phyloP scores from a whole-genome alignment of 2,329 filamentous ascomycete species.

The Colletotrichum gigasporum region DNA sequence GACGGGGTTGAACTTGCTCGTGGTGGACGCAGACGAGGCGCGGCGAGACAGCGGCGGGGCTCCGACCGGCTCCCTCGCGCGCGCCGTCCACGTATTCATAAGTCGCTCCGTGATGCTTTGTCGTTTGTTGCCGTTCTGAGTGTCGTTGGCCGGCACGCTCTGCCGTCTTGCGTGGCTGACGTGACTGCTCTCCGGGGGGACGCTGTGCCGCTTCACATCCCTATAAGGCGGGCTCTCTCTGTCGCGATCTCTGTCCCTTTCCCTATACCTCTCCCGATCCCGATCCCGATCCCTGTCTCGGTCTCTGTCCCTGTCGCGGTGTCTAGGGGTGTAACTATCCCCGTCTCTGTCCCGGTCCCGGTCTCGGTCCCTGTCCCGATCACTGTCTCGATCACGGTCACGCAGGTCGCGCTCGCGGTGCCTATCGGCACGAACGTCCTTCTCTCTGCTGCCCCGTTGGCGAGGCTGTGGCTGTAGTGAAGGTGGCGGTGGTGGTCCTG shows the following conservation, averaged over 20 bases:
- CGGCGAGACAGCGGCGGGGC: conserved; percentile 24
- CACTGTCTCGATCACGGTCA: conserved; percentile 15
- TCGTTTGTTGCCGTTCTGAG: conserved; percentile 42
- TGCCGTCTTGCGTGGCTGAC: conserved; percentile 30
- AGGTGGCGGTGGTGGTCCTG: conserved; percentile 1
- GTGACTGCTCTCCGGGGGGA: conserved; percentile 22
- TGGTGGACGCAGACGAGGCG: conserved; percentile 33
- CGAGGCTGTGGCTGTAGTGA: neutral
- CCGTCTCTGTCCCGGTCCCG: conserved; percentile 23
- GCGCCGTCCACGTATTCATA: conserved; percentile 37
- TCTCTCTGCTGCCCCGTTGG: conserved; percentile 9
- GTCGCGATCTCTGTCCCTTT: conserved; percentile 32
- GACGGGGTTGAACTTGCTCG: conserved; percentile 44
- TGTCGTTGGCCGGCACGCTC: conserved; percentile 17
- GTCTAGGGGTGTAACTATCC: too few relatives aligned
- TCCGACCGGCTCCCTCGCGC: conserved; percentile 28
- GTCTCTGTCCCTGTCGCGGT: conserved; percentile 27
- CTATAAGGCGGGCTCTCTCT: conserved; percentile 35
- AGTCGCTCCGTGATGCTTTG: conserved; percentile 53
- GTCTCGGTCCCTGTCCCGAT: conserved; percentile 25
- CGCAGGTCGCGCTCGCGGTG: conserved; percentile 8
- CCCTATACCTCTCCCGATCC: conserved; percentile 34
- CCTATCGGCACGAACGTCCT: conserved; percentile 6
- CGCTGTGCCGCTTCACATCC: conserved; percentile 33
- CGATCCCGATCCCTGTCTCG: conserved; percentile 17